Conservation (phyloP, 2,329 filamentous ascomycete species). For the Chaetomiaceae sp. region DNA sequence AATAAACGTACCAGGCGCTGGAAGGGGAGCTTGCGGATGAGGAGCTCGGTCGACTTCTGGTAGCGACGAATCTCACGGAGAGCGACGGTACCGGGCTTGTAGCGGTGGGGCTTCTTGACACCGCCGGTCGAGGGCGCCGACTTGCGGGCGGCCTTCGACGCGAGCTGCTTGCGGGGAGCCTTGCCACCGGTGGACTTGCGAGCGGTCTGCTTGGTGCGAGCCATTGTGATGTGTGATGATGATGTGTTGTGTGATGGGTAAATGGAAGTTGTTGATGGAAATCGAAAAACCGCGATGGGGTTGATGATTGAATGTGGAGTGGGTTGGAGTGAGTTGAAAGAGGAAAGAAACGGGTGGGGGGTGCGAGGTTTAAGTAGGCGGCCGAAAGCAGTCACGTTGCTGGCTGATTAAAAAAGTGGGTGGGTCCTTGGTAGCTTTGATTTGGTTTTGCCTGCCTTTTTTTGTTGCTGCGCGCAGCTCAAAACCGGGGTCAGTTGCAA, state of each 20-base stretch:
- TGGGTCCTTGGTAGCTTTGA: constrained; percentile 19
- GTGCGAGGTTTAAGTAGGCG: constrained; percentile 38
- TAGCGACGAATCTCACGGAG: constrained; percentile 98
- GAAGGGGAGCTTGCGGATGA: constrained; percentile 97
- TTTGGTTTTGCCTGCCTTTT: constrained; percentile 26
- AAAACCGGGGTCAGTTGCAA: constrained; percentile 29
- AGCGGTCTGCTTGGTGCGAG: constrained; percentile 63
- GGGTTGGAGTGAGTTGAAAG: constrained; percentile 34
- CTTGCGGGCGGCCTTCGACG: constrained; percentile 99
- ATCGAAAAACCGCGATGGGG: constrained; percentile 24
- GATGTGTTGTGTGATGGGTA: constrained; percentile 21
- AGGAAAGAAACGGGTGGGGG: constrained; percentile 42
- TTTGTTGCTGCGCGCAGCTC: constrained; percentile 24
- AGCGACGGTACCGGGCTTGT: constrained; percentile 92
- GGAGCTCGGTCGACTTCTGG: constrained; percentile 93
- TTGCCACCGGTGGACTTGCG: constrained; percentile 78
- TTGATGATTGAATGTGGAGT: constrained; percentile 33
- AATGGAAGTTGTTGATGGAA: constrained; percentile 30
- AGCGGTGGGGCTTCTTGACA: constrained; percentile 92
- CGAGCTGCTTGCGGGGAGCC: constrained; percentile 90
- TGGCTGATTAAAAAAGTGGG: constrained; percentile 34
- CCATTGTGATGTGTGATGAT: constrained; percentile 45
- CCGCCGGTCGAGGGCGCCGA: constrained; percentile 92
- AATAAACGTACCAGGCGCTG: constrained; percentile 69
- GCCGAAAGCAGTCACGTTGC: constrained; percentile 27